A percentile compares a stretch with the other conserved stretches of the same genome.
Conservation (phyloP, 2,329 filamentous ascomycete species). For the Aspergillus awamori region DNA sequence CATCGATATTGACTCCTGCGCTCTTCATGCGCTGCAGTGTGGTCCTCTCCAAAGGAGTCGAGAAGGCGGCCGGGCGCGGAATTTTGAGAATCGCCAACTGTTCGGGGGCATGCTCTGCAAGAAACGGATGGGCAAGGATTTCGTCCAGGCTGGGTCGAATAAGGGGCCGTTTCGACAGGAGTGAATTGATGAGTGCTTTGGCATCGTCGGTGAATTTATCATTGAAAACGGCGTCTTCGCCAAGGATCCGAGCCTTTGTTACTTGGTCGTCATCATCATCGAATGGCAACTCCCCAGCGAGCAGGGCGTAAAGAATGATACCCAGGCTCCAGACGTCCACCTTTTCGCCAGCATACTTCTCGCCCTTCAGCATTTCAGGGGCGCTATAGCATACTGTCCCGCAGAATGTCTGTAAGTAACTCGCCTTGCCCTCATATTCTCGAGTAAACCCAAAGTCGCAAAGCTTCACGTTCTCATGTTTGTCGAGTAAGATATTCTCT, state of each 20-base stretch:
- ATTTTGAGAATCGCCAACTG: slow-evolving; percentile 88
- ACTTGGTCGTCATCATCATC: slow-evolving; percentile 92
- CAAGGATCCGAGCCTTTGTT: slow-evolving; percentile 82
- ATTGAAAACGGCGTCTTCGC: slow-evolving; percentile 82
- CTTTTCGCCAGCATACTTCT: slow-evolving; percentile 97
- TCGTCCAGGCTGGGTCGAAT: slow-evolving; percentile 80
- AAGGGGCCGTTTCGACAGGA: slow-evolving; percentile 90
- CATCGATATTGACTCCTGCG: slow-evolving; percentile 90
- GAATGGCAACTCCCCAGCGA: slow-evolving; percentile 83
- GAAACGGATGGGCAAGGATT: slow-evolving; percentile 83
- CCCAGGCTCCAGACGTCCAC: slow-evolving; percentile 98
- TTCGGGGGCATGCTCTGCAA: slow-evolving; percentile 80
- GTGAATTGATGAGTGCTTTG: slow-evolving; percentile 70
- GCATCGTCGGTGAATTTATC: slow-evolving; percentile 78
- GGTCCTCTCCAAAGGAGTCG: slow-evolving; percentile 84
- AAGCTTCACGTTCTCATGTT: slow-evolving; percentile 94
- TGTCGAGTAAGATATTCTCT: slow-evolving; percentile 95
- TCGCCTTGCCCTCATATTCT: slow-evolving; percentile 93
- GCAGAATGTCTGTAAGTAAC: slow-evolving; percentile 95
- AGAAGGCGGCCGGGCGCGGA: slow-evolving; percentile 78
- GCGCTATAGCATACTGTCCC: slow-evolving; percentile 97
- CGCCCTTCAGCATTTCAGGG: slow-evolving; percentile 96
- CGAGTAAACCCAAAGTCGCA: slow-evolving; percentile 98
- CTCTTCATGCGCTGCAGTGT: slow-evolving; percentile 90
- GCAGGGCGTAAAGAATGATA: slow-evolving; percentile 82